phyloP scores from a whole-genome alignment of 1,284 basidiomycete species.

The Golubevia sp. region DNA sequence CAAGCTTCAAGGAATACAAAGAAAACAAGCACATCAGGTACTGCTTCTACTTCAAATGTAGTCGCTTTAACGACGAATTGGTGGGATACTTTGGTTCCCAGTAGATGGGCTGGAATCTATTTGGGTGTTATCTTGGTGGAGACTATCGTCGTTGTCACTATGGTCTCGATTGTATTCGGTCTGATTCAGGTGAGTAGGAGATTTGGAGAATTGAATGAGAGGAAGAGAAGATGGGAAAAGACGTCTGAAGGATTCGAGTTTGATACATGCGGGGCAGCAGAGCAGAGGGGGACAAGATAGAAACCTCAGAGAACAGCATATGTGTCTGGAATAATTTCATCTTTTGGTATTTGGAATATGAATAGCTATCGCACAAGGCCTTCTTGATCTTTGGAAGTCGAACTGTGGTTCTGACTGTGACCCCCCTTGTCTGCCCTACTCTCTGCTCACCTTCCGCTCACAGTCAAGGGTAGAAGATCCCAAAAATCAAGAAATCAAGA shows the following conservation, averaged over 20 bases:
- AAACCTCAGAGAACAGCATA: too few relatives aligned
- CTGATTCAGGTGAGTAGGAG: constrained; percentile 13
- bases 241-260: too few relatives aligned
- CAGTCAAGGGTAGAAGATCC: neutral
- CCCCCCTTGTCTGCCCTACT: neutral
- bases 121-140: constrained; percentile 18
- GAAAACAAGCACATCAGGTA: neutral
- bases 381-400: too few relatives aligned
- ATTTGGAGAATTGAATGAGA: too few relatives aligned
- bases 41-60: too few relatives aligned
- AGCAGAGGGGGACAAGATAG: too few relatives aligned
- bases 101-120: neutral
- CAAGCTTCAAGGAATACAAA: neutral
- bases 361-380: too few relatives aligned
- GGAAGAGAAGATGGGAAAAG: too few relatives aligned
- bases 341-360: too few relatives aligned
- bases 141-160: constrained; percentile 27
- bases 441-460: neutral
- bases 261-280: too few relatives aligned
- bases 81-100: neutral
- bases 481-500: constrained; percentile 48
- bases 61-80: neutral
- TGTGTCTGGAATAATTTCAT: too few relatives aligned
- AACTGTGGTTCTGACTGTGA: neutral
- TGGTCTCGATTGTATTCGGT: constrained; percentile 38